Evolutionary conservation across 768 basidiomycete species (phyloP).

Genomic region (Amanita rimosa): DNA sequence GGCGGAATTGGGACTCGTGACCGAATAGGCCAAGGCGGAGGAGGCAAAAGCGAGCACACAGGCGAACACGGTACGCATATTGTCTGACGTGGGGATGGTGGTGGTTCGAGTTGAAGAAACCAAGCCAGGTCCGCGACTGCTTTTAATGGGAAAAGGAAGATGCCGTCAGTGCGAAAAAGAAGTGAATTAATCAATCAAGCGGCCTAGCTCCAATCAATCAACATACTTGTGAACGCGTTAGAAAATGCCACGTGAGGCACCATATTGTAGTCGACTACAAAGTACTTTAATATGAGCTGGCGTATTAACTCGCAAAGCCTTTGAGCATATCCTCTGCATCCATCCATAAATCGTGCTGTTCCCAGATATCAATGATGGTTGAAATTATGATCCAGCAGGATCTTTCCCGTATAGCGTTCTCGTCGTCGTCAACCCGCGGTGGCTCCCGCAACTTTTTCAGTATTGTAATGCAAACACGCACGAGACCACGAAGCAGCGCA

Average conservation of each 20-base stretch:
- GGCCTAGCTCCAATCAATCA: neutral
- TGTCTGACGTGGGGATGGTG: slow-evolving; percentile 1
- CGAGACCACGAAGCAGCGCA: slow-evolving; percentile 63
- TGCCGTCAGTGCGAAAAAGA: neutral
- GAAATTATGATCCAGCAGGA: slow-evolving; percentile 72
- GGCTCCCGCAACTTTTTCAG: slow-evolving; percentile 24
- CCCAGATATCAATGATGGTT: slow-evolving; percentile 59
- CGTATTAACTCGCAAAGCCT: too few relatives aligned
- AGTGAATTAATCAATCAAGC: too few relatives aligned
- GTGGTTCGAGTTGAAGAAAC: neutral
- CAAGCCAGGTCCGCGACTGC: slow-evolving; percentile 7
- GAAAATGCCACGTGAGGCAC: neutral
- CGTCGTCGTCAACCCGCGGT: neutral
- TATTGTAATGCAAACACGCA: slow-evolving; percentile 53
- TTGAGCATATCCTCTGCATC: slow-evolving; percentile 52
- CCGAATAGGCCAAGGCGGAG: slow-evolving; percentile 50
- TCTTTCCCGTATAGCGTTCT: slow-evolving; percentile 22
- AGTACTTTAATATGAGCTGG: too few relatives aligned
- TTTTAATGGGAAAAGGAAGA: slow-evolving; percentile 11
- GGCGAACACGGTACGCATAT: slow-evolving; percentile 10
- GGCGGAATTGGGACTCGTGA: slow-evolving; percentile 36
- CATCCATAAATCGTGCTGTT: slow-evolving; percentile 71
- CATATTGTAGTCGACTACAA: too few relatives aligned
- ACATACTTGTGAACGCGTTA: neutral
- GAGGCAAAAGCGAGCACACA: slow-evolving; percentile 40